phyloP scores from a whole-genome alignment of 2,329 filamentous ascomycete species.

The Rutstroemia sp. region DNA sequence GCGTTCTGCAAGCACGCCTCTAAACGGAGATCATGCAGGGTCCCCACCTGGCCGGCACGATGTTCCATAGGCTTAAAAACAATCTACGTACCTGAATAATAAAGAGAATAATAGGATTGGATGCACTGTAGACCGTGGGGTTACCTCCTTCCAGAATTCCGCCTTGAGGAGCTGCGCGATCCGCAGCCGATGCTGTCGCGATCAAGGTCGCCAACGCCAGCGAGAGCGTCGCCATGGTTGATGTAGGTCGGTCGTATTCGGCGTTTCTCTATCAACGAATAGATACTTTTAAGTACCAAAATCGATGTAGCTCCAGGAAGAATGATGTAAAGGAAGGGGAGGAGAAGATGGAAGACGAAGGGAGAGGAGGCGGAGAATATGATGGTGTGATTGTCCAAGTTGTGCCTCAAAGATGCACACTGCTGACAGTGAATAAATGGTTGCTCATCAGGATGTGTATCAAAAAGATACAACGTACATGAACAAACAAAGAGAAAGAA shows the following conservation, averaged over 20 bases:
- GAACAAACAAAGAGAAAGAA: background rate
- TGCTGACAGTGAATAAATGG: background rate
- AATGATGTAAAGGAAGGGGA: background rate
- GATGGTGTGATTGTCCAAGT: background rate
- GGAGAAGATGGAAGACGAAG: background rate
- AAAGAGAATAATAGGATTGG: constrained; percentile 60
- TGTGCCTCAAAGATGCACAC: background rate
- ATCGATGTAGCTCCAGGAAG: background rate
- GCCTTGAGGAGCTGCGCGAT: constrained; percentile 39
- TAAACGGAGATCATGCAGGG: background rate
- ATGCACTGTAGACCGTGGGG: constrained; percentile 52
- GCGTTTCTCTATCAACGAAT: background rate
- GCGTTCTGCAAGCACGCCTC: background rate
- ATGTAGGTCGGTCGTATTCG: background rate
- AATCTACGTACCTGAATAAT: constrained; percentile 53
- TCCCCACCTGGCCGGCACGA: background rate
- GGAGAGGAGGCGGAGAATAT: too few species aligned
- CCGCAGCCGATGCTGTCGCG: constrained; percentile 8
- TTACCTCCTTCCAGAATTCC: constrained; percentile 58
- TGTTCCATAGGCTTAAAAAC: background rate
- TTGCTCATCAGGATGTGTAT: background rate
- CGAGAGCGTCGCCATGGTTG: background rate
- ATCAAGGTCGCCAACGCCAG: background rate
- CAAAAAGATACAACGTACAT: background rate
- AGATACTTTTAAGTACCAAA: background rate